A percentile compares a stretch with the other conserved stretches of the same genome.
Evolutionary conservation across 441 rosid genomes (phyloP).

Genomic region (Corymbia citriodora): DNA sequence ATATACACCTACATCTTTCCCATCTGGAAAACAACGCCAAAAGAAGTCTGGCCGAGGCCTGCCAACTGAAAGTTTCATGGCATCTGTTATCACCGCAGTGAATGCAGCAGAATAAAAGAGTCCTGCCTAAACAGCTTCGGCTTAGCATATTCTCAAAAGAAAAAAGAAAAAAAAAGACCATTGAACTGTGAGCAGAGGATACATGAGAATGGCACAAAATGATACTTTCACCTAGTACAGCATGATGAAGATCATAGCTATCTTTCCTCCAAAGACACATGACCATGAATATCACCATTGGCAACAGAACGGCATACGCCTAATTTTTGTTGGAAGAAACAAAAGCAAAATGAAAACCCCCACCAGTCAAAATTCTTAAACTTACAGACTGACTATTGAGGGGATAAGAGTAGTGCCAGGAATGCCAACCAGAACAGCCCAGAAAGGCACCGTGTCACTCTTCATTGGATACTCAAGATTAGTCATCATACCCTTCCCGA

Average conservation of each 20-base stretch:
- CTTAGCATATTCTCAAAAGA: neutral
- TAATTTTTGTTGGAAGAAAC: neutral
- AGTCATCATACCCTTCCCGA: constrained; percentile 4
- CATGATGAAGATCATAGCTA: constrained; percentile 7
- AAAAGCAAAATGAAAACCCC: neutral
- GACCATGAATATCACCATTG: neutral
- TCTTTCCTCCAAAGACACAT: neutral
- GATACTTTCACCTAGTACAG: constrained; percentile 1
- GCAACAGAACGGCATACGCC: neutral
- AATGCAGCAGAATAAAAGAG: neutral
- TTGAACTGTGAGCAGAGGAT: neutral
- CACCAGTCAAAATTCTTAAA: neutral
- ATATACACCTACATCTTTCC: neutral
- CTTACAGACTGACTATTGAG: neutral
- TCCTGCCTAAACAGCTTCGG: neutral
- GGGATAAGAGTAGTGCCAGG: neutral
- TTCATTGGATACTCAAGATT: constrained; percentile 1
- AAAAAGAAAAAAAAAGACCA: neutral
- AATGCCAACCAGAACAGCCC: constrained; percentile 2
- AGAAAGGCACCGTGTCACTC: constrained; percentile 1
- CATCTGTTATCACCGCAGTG: constrained; percentile 2
- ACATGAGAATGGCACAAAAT: neutral
- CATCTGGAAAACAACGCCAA: constrained; percentile 10
- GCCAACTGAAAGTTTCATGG: constrained; percentile 2
- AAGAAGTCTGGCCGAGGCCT: constrained; percentile 11